Evolutionary conservation across 2,329 filamentous ascomycete species (phyloP).

Genomic region (Diplodia intermedia): DNA sequence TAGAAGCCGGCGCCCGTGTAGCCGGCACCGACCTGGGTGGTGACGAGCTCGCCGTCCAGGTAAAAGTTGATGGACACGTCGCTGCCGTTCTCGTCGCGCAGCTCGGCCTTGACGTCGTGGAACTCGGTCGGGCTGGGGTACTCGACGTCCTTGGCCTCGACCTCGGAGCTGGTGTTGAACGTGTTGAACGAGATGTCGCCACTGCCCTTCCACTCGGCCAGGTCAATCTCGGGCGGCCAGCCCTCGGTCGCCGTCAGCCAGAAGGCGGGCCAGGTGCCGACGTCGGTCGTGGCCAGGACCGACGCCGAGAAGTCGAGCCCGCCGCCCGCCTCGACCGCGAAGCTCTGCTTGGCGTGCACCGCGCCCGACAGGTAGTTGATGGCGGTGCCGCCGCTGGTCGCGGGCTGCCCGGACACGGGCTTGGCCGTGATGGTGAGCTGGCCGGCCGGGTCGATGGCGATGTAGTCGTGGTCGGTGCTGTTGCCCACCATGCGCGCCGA

Average conservation of each 20-base stretch:
- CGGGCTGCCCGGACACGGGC: conserved; percentile 52
- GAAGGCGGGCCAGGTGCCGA: conserved; percentile 65
- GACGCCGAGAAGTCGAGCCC: conserved; percentile 51
- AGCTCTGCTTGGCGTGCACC: conserved; percentile 52
- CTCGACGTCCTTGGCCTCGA: conserved; percentile 56
- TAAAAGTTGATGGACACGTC: conserved; percentile 63
- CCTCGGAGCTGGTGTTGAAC: conserved; percentile 57
- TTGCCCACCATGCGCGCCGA: conserved; percentile 58
- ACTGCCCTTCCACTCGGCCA: conserved; percentile 70
- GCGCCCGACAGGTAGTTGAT: conserved; percentile 63
- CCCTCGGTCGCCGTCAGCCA: conserved; percentile 63
- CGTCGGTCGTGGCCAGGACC: conserved; percentile 49
- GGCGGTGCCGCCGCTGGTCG: conserved; percentile 42
- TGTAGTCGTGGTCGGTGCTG: conserved; percentile 49
- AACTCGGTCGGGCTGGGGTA: conserved; percentile 58
- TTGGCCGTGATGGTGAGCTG: conserved; percentile 58
- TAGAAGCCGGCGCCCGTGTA: conserved; percentile 53
- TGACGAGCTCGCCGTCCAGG: conserved; percentile 58
- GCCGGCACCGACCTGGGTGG: conserved; percentile 59
- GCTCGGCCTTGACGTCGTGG: conserved; percentile 60
- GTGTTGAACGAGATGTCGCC: conserved; percentile 65
- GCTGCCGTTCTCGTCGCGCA: conserved; percentile 59
- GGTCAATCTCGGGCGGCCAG: conserved; percentile 67
- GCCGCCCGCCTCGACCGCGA: conserved; percentile 49
- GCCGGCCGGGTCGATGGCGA: conserved; percentile 49